Conservation (phyloP, 2,329 filamentous ascomycete genomes). For the Hypomyces rosellus region DNA sequence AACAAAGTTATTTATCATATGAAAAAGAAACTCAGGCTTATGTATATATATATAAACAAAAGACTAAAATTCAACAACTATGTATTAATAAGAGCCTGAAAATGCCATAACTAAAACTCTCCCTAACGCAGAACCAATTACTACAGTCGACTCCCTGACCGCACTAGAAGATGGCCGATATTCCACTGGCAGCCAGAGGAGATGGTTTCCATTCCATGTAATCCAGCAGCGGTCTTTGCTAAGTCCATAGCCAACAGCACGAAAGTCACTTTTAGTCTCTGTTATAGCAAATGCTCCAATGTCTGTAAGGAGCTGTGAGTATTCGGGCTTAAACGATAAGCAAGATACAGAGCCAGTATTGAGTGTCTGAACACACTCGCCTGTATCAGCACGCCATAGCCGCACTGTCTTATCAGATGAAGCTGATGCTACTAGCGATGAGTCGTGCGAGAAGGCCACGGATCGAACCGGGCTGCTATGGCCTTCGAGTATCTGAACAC, state of each 20-base stretch:
- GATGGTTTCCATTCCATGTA: constrained; percentile 7
- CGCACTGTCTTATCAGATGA: too few relatives aligned
- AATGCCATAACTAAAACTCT: constrained; percentile 12
- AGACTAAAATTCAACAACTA: too few relatives aligned
- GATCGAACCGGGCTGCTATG: too few relatives aligned
- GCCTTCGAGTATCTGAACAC: too few relatives aligned
- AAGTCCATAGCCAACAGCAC: background rate
- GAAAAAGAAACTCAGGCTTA: too few relatives aligned
- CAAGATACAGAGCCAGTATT: background rate
- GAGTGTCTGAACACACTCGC: background rate
- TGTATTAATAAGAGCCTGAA: background rate
- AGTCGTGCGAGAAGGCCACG: too few relatives aligned
- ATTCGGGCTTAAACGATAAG: background rate
- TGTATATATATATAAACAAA: too few relatives aligned
- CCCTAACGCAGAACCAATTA: constrained; percentile 10
- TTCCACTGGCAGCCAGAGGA: constrained; percentile 14
- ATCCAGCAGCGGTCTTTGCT: constrained; percentile 8
- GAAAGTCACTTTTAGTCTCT: background rate
- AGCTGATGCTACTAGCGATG: too few relatives aligned
- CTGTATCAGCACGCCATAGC: too few relatives aligned
- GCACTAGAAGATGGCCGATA: constrained; percentile 2
- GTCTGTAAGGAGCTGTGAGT: background rate
- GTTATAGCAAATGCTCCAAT: background rate
- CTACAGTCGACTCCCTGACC: constrained; percentile 3
- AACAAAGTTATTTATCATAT: too few relatives aligned